Evolutionary conservation across 257 asterid species (phyloP), one percentile per base, ranked within the genome.

Genomic region (Forsythia viridissima): DNA sequence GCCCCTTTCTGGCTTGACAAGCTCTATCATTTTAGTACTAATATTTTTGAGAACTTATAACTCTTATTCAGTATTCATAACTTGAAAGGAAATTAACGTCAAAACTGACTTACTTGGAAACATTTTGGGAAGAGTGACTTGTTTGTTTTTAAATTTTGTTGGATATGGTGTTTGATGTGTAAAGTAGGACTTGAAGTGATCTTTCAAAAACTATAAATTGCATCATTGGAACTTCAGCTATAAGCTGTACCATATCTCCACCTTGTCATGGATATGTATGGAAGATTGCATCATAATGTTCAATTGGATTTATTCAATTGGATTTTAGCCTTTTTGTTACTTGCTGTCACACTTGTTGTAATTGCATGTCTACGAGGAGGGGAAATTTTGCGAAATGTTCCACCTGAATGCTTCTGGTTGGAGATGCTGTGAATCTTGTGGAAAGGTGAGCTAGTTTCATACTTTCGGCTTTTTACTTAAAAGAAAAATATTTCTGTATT

Each of bases 361-460:
- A 76, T 78, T 42, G 68, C 76, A 73, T 83, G 71, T 52, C 51
- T 96, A 96, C 73, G 97, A 93, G 83, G 96, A 94, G 55, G 98
- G 97, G 46, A 96, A 89, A 44, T 96, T 93, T 84, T 96, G 99
- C 76, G 97, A 93, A 86, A 85, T 92, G 8, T 96, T 93, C 88
- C 99, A 96, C 88, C 67, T 88, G 80, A 91, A 84, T 82, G 89
- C 91, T 85, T 88, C 98, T 79, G 99, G 99, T 80, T 96, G 98
- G 99, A 96, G 99, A 85, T 91, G 96, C 79, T 96, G 99, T 41
- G 98, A 93, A 83, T 92, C 99, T 86, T 96, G 99, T 81, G 97
- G 97, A 77, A 93, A 96, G 98, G 99, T 93, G 88, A 85, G 73
- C 42, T 59, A 39, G 55, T 74, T 75, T 76, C 67, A 16, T 18